phyloP scores from a whole-genome alignment of 169 alveolate species.

The Toxoplasma gondii region DNA sequence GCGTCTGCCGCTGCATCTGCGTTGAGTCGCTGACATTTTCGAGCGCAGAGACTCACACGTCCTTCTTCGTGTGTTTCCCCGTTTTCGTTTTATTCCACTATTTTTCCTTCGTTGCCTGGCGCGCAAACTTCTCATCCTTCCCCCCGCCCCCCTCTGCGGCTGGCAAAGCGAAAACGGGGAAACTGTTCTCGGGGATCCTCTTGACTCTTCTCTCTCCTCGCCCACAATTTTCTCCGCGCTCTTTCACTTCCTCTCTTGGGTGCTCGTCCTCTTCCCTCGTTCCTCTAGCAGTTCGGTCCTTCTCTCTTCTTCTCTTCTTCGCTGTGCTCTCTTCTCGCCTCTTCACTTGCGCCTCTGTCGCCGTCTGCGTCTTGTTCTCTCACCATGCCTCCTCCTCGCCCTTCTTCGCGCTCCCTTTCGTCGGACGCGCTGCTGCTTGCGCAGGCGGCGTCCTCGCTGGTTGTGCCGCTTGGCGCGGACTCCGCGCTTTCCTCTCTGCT shows the following conservation, averaged over 20 bases:
- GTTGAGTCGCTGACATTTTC: too few relatives aligned
- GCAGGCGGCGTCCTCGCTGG: slow-evolving; percentile 39
- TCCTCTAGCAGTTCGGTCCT: background rate
- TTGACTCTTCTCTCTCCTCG: background rate
- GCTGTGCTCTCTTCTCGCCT: background rate
- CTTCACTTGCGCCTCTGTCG: background rate
- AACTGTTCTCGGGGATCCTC: background rate
- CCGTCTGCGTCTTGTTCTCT: background rate
- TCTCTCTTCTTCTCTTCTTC: background rate
- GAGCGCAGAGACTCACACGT: background rate
- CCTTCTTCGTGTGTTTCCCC: background rate
- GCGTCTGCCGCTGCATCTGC: too few relatives aligned
- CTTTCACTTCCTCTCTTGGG: background rate
- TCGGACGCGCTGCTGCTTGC: slow-evolving; percentile 48
- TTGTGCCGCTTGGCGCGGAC: slow-evolving; percentile 46
- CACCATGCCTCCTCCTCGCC: background rate
- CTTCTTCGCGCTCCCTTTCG: background rate
- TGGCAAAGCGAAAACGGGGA: too few relatives aligned
- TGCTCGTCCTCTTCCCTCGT: background rate
- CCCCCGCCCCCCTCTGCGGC: background rate
- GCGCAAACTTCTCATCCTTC: background rate
- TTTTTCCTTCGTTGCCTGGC: background rate
- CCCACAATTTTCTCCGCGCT: background rate
- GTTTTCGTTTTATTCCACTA: background rate
- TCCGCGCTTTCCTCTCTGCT: background rate